Evolutionary conservation across 225 moss, liverwort and hornwort species (phyloP).

Genomic region (Marchantia paleacea): DNA sequence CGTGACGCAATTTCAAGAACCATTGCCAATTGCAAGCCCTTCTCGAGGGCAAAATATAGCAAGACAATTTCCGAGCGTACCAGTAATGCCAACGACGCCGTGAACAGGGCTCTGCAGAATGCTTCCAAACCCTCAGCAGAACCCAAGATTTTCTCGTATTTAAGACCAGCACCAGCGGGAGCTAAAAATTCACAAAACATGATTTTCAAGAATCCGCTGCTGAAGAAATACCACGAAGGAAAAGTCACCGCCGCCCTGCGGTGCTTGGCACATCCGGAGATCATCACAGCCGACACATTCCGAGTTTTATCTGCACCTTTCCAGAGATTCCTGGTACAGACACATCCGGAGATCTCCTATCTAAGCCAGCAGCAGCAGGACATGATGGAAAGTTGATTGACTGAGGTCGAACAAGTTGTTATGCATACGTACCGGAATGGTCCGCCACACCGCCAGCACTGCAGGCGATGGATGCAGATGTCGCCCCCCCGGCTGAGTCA

Average conservation of each 20-base stretch:
- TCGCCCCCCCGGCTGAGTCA: background rate
- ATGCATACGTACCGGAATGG: background rate
- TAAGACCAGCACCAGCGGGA: slow-evolving; percentile 10
- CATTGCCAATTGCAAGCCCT: background rate
- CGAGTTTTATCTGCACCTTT: slow-evolving; percentile 17
- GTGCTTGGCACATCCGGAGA: slow-evolving; percentile 35
- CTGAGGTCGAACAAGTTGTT: background rate
- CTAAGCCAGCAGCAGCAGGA: background rate
- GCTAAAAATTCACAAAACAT: background rate
- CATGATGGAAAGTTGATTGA: background rate
- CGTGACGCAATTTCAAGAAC: background rate
- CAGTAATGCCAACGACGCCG: background rate
- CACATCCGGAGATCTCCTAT: slow-evolving; percentile 20
- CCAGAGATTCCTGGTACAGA: slow-evolving; percentile 15
- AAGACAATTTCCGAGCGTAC: background rate
- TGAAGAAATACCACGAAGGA: slow-evolving; percentile 26
- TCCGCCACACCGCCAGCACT: background rate
- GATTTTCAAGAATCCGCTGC: slow-evolving; percentile 27
- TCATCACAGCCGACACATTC: slow-evolving; percentile 17
- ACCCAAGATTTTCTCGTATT: background rate
- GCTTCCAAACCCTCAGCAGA: background rate
- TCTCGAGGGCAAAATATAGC: background rate
- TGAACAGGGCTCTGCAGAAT: background rate
- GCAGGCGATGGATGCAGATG: no score
- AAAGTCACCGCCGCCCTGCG: slow-evolving; percentile 24